Percentiles rank a stretch among this genome's conserved stretches.
Evolutionary conservation across 306 rosid genomes (phyloP).

Genomic region (Quercus wislizeni): DNA sequence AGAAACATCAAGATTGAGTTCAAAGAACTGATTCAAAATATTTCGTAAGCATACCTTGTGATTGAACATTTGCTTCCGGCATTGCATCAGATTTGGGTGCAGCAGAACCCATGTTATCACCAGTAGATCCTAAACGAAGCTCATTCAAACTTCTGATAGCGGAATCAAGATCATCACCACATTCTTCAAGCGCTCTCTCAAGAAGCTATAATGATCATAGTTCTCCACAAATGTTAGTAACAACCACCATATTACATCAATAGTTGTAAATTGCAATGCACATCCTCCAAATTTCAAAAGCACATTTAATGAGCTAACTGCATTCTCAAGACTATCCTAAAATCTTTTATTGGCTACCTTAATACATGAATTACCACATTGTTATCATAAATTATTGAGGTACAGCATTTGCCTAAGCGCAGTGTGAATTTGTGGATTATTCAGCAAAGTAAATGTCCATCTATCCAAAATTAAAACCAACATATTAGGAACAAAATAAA

Average conservation of each 20-base stretch:
- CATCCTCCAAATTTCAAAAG: neutral
- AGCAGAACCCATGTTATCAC: conserved; percentile 28
- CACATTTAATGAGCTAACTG: no score
- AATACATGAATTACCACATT: no score
- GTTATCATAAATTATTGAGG: no score
- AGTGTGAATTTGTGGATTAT: no score
- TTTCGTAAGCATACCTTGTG: conserved; percentile 31
- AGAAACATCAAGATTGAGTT: neutral
- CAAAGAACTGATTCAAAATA: neutral
- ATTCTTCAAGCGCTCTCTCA: conserved; percentile 72
- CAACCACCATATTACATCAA: neutral
- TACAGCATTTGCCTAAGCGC: no score
- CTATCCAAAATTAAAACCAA: no score
- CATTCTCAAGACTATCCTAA: no score
- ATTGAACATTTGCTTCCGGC: conserved; percentile 31
- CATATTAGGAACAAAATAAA: no score
- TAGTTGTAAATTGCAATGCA: neutral
- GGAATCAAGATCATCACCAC: conserved; percentile 73
- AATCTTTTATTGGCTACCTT: no score
- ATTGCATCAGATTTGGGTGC: conserved; percentile 24
- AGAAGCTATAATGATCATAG: conserved; percentile 41
- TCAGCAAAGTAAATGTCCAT: no score
- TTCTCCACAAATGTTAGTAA: neutral
- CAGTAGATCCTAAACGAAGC: conserved; percentile 48
- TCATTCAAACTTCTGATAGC: conserved; percentile 70